phyloP scores from a whole-genome alignment of 2,329 filamentous ascomycete species.

The Cladosporium austrohemisphaericum region DNA sequence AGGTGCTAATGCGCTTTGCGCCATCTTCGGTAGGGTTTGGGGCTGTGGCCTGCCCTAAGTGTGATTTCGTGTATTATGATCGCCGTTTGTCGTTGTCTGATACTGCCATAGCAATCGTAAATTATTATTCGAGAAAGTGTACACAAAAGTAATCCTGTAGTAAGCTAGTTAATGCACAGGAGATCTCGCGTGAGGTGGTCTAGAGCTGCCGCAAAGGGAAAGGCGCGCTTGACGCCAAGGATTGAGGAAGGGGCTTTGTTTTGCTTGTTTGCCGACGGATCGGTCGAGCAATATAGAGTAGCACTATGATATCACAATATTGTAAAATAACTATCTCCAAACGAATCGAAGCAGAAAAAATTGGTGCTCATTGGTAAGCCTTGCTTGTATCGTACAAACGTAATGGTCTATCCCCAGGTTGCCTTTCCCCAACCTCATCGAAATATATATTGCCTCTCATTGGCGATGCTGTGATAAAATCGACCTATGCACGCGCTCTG shows the following conservation, averaged over 20 bases:
- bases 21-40: slow-evolving; percentile 2
- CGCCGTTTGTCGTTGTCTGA: background rate
- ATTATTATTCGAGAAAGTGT: background rate
- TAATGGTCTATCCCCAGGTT: no score
- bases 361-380: no score
- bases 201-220: slow-evolving; percentile 10
- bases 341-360: no score
- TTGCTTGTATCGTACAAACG: no score
- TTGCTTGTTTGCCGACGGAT: background rate
- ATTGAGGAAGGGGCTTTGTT: background rate
- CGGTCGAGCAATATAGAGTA: background rate
- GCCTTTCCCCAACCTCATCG: no score
- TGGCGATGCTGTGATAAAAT: no score
- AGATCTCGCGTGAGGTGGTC: slow-evolving; percentile 1
- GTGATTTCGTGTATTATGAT: slow-evolving; percentile 1
- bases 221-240: slow-evolving; percentile 9
- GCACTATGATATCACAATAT: no score
- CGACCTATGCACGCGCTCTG: no score
- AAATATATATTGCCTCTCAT: no score
- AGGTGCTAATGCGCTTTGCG: slow-evolving; percentile 25
- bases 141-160: background rate
- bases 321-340: no score
- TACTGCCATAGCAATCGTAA: slow-evolving; percentile 7
- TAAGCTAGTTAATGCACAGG: slow-evolving; percentile 2
- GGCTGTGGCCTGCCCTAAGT: slow-evolving; percentile 14